These are phyloP conservation scores for Acanthochlamys bracteata DNA, from an alignment of 106 monocot genomes.

Conservation along the genomic window DNA sequence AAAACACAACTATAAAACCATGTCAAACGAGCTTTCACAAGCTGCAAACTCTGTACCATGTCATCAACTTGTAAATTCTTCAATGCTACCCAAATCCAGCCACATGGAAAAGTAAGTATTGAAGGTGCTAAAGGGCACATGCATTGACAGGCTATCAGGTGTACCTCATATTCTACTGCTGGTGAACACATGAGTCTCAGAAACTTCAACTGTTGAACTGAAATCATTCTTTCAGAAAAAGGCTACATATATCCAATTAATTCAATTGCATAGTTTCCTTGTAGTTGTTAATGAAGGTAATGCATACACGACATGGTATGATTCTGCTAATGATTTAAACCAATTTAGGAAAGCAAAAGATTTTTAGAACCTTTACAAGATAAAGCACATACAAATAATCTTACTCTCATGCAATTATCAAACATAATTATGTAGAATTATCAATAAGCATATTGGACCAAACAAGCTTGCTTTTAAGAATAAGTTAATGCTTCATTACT, in stretches of 20 bases:
- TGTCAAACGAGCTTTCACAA: too few species aligned
- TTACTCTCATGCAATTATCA: too few species aligned
- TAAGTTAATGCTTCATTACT: background rate
- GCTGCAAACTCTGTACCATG: background rate
- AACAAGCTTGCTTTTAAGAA: background rate
- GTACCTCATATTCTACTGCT: background rate
- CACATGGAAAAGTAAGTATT: background rate
- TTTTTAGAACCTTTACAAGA: too few species aligned
- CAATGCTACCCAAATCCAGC: background rate
- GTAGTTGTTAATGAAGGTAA: constrained; percentile 25
- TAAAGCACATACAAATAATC: too few species aligned
- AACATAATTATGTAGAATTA: too few species aligned
- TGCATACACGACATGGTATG: too few species aligned
- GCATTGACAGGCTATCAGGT: background rate
- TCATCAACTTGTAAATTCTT: background rate
- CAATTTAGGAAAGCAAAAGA: too few species aligned
- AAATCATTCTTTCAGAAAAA: background rate
- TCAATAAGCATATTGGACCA: background rate
- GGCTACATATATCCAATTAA: constrained; percentile 57
- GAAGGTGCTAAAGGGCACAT: background rate
- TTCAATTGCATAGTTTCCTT: constrained; percentile 78
- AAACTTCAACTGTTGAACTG: background rate
- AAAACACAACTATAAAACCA: too few species aligned
- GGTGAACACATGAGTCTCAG: background rate
- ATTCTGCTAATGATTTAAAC: too few species aligned